Percentiles rank a stretch among this genome's conserved stretches.
Conservation (phyloP, 2,329 filamentous ascomycete genomes). For the Alternaria atra region DNA sequence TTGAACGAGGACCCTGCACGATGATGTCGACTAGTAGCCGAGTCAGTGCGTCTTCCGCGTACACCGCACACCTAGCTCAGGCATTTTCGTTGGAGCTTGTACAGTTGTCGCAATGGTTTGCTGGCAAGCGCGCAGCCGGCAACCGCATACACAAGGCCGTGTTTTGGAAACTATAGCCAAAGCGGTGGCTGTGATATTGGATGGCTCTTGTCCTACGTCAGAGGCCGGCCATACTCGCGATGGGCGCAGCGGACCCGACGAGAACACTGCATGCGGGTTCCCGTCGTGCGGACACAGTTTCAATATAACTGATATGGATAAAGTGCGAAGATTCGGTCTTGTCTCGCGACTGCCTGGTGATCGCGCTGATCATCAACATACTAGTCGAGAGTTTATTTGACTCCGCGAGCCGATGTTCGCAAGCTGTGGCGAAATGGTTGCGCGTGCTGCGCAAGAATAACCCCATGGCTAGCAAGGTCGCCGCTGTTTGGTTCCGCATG, state of each 20-base stretch:
- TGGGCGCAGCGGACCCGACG: constrained; percentile 1
- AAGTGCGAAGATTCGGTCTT: constrained; percentile 12
- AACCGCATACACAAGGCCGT: neutral
- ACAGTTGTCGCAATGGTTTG: constrained; percentile 7
- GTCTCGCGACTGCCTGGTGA: constrained; percentile 19
- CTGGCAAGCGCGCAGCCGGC: constrained; percentile 14
- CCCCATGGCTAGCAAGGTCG: constrained; percentile 10
- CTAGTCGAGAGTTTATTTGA: constrained; percentile 26
- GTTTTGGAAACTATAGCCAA: constrained; percentile 7
- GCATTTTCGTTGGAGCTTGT: neutral
- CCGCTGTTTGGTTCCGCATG: constrained; percentile 19
- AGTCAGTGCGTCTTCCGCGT: constrained; percentile 6
- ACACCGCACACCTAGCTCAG: constrained; percentile 10
- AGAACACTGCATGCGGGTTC: constrained; percentile 11
- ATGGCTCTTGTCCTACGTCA: constrained; percentile 29
- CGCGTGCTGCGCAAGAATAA: constrained; percentile 29
- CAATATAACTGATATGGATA: constrained; percentile 22
- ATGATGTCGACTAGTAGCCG: constrained; percentile 31
- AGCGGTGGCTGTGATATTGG: constrained; percentile 15
- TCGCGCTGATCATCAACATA: constrained; percentile 28
- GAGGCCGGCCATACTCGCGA: constrained; percentile 25
- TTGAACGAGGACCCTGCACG: constrained; percentile 20
- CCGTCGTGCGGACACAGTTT: constrained; percentile 22
- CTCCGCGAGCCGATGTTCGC: constrained; percentile 8
- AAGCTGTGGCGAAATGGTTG: constrained; percentile 37